Evolutionary conservation across 768 basidiomycete species (phyloP).

Genomic region (Auricularia cornea): DNA sequence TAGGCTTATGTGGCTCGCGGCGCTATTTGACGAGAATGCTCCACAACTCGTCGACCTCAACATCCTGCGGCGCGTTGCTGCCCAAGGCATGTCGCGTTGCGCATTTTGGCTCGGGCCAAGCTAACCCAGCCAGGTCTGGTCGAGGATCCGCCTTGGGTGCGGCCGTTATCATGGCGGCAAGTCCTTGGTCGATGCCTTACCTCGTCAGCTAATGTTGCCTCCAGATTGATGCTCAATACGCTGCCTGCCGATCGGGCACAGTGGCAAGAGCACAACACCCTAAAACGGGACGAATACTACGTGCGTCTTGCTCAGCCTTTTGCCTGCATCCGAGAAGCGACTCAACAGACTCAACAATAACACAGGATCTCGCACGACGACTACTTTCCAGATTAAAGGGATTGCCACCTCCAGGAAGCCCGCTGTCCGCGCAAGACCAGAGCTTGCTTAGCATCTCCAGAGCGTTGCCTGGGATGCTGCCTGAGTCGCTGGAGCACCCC

Average conservation of each 20-base stretch:
- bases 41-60: constrained; percentile 47
- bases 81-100: constrained; percentile 40
- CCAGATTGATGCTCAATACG: constrained; percentile 57
- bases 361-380: constrained; percentile 60
- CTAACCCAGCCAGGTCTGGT: constrained; percentile 47
- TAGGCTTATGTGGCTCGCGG: constrained; percentile 34
- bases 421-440: constrained; percentile 36
- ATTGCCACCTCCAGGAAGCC: constrained; percentile 34
- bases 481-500: constrained; percentile 44
- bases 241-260: constrained; percentile 47
- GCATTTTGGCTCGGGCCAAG: not conserved
- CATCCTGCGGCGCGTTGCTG: constrained; percentile 47
- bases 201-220: not conserved
- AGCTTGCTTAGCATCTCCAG: constrained; percentile 42
- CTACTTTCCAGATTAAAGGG: constrained; percentile 47
- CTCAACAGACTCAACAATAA: no score
- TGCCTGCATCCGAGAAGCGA: not conserved
- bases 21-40: constrained; percentile 43
- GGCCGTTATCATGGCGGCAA: constrained; percentile 73
- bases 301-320: constrained; percentile 35
- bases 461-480: constrained; percentile 49
- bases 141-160: constrained; percentile 64
- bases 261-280: constrained; percentile 50
- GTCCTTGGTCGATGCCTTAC: constrained; percentile 15
- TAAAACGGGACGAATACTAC: constrained; percentile 66